A percentile compares a stretch with the other conserved stretches of the same genome.
These are phyloP conservation scores for Phaeotremella skinneri DNA, from an alignment of 768 basidiomycete species.

Conservation along the genomic window DNA sequence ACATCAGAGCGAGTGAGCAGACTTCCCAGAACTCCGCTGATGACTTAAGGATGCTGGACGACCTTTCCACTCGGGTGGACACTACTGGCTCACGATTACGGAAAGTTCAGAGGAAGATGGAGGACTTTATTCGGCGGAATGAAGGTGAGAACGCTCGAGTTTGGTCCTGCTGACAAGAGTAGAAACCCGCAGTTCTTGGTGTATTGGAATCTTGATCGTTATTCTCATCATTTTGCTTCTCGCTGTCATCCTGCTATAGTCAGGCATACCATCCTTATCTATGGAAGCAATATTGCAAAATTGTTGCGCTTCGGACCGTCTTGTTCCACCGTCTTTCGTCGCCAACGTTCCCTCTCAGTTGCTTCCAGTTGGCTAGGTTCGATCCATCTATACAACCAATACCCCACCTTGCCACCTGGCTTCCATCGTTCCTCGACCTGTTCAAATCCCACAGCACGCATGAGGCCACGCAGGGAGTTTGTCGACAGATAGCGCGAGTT, in stretches of 20 bases:
- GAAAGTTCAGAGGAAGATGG: constrained; percentile 66
- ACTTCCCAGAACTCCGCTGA: constrained; percentile 6
- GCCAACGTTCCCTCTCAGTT: constrained; percentile 44
- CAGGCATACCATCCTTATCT: not conserved
- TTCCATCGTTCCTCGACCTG: constrained; percentile 64
- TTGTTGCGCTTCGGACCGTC: constrained; percentile 71
- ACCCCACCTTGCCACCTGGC: constrained; percentile 75
- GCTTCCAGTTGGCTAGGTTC: not conserved
- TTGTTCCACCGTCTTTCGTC: constrained; percentile 62
- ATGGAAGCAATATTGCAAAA: constrained; percentile 61
- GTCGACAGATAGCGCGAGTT: constrained; percentile 81
- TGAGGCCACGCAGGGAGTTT: constrained; percentile 55
- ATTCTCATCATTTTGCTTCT: constrained; percentile 73
- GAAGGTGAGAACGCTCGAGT: constrained; percentile 59
- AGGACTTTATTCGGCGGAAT: constrained; percentile 77
- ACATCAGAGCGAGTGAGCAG: constrained; percentile 81
- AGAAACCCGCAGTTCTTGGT: constrained; percentile 89
- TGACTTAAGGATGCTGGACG: constrained; percentile 67
- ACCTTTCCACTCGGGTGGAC: constrained; percentile 72
- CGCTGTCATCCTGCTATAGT: constrained; percentile 70
- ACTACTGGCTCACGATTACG: constrained; percentile 64
- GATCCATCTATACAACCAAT: constrained; percentile 65
- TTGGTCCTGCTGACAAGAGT: constrained; percentile 2
- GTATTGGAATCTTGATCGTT: constrained; percentile 77
- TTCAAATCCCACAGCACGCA: constrained; percentile 61